phyloP scores from a whole-genome alignment of 345 rosid species.

The Adansonia digitata region DNA sequence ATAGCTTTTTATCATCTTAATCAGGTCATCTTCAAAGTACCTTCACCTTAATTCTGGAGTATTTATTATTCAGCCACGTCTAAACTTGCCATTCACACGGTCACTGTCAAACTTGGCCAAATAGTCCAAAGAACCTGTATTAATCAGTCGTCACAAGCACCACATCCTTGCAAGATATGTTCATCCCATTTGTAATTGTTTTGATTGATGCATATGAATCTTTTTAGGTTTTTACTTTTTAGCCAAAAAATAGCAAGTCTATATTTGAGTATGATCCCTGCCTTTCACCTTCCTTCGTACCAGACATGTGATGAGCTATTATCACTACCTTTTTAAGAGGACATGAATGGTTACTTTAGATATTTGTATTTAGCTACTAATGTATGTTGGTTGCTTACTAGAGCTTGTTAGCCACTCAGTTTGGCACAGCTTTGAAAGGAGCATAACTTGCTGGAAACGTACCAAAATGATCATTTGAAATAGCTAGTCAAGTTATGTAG shows the following conservation, averaged over 20 bases:
- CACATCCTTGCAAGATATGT: too few relatives aligned
- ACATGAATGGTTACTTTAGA: neutral
- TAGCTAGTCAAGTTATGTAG: too few relatives aligned
- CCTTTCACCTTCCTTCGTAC: neutral
- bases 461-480: too few relatives aligned
- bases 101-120: neutral
- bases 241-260: neutral
- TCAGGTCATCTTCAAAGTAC: neutral
- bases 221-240: too few relatives aligned
- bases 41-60: neutral
- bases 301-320: conserved; percentile 5
- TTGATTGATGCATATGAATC: conserved; percentile 6
- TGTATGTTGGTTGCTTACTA: too few relatives aligned
- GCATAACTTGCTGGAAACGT: too few relatives aligned
- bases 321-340: neutral
- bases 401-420: too few relatives aligned
- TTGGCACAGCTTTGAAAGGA: too few relatives aligned
- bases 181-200: too few relatives aligned
- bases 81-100: neutral
- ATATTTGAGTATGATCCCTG: conserved; percentile 7
- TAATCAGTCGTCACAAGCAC: too few relatives aligned
- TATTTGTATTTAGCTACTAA: too few relatives aligned
- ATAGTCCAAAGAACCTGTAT: neutral
- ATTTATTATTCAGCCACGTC: neutral
- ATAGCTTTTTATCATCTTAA: neutral